These are phyloP conservation scores for Aspergillus alliaceus DNA, from an alignment of 2,329 filamentous ascomycete genomes.

Conservation along the genomic window DNA sequence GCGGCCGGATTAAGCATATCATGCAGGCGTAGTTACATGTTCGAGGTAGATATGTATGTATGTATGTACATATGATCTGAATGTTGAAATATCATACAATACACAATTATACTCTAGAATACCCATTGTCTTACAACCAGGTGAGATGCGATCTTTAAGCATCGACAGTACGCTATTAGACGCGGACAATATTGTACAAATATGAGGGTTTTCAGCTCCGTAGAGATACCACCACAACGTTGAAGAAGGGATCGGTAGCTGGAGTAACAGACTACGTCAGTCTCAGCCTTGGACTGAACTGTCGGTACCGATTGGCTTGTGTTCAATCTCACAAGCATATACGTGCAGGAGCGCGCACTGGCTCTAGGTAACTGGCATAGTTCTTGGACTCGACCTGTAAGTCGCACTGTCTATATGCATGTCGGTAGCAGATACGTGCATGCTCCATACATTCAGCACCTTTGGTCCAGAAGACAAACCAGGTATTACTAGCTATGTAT, in stretches of 20 bases:
- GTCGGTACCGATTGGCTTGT: not conserved
- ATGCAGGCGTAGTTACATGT: not conserved
- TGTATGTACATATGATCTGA: not conserved
- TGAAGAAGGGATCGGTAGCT: not conserved
- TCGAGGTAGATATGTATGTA: no score
- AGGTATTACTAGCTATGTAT: not conserved
- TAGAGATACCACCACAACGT: not conserved
- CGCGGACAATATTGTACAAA: not conserved
- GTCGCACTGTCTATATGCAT: not conserved
- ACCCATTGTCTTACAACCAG: not conserved
- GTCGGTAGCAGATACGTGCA: not conserved
- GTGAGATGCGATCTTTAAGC: not conserved
- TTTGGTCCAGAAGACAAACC: not conserved
- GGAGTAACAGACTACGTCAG: not conserved
- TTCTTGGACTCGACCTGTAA: conserved; percentile 1
- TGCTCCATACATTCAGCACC: not conserved
- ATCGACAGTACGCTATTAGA: not conserved
- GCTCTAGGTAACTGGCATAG: not conserved
- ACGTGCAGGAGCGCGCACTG: not conserved
- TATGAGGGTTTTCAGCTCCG: not conserved
- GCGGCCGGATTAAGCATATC: conserved; percentile 9
- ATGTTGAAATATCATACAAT: not conserved
- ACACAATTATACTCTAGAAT: not conserved
- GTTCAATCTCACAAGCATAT: not conserved
- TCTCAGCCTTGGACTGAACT: not conserved